Percentiles rank a stretch among this genome's conserved stretches.
Evolutionary conservation across 1,139 yeast species (phyloP).

Genomic region (Saccharomyces hybrid): DNA sequence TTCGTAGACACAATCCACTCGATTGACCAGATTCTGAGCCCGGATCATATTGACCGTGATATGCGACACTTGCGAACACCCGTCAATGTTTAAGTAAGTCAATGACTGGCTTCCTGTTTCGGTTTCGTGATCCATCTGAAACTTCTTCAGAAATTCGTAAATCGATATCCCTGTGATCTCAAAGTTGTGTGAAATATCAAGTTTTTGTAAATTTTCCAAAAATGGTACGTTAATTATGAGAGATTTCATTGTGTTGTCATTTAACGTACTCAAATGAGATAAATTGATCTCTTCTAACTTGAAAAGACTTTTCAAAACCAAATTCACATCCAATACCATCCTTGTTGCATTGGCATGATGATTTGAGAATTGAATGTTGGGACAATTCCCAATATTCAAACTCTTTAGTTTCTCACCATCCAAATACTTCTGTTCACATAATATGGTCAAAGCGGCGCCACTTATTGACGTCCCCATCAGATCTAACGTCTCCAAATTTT

Average conservation of each 20-base stretch:
- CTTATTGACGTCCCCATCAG: constrained; percentile 29
- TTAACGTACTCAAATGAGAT: constrained; percentile 23
- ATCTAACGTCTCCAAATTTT: constrained; percentile 19
- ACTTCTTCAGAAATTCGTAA: constrained; percentile 21
- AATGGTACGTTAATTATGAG: constrained; percentile 12
- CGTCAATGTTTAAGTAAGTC: constrained; percentile 21
- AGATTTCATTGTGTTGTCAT: constrained; percentile 16
- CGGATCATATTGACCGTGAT: constrained; percentile 23
- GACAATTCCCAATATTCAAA: constrained; percentile 29
- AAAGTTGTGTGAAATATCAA: constrained; percentile 30
- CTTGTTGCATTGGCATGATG: constrained; percentile 8
- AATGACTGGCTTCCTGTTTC: constrained; percentile 15
- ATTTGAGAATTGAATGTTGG: constrained; percentile 17
- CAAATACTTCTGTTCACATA: constrained; percentile 11
- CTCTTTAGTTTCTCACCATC: constrained; percentile 9
- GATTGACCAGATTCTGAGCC: constrained; percentile 16
- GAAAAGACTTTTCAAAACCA: constrained; percentile 12
- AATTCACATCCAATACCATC: constrained; percentile 9
- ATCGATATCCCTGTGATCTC: constrained; percentile 28
- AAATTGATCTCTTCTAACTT: constrained; percentile 18
- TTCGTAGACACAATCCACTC: constrained; percentile 25
- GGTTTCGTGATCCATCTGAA: constrained; percentile 7
- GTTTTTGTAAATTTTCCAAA: constrained; percentile 13
- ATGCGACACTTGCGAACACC: constrained; percentile 27
- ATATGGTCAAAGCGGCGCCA: constrained; percentile 17